Evolutionary conservation across 805 yeast genomes (phyloP).

Genomic region (Nakazawaea ernobii): DNA sequence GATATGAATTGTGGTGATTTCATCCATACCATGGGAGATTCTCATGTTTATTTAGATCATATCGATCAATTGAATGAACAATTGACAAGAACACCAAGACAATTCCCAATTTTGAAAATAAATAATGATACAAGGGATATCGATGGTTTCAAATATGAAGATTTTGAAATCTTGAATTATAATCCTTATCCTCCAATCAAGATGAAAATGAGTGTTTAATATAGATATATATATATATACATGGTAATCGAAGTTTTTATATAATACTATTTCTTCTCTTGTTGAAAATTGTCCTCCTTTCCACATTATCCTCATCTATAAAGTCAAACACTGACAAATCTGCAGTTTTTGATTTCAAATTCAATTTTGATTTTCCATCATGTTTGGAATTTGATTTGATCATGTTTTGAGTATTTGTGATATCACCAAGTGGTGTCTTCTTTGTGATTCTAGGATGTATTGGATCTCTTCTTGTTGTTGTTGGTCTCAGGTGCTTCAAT

Average conservation of each 20-base stretch:
- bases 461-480: too few species aligned
- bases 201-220: conserved; percentile 95
- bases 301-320: conserved; percentile 18
- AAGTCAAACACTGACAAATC: conserved; percentile 33
- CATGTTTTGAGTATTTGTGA: conserved; percentile 1
- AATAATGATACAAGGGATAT: conserved; percentile 62
- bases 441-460: background rate
- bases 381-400: background rate
- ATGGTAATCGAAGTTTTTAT: too few species aligned
- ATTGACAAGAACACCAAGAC: conserved; percentile 63
- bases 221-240: too few species aligned
- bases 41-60: conserved; percentile 92
- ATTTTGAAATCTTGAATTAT: conserved; percentile 76
- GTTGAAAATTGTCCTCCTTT: conserved; percentile 7
- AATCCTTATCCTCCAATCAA: conserved; percentile 78
- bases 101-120: conserved; percentile 75
- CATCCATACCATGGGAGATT: conserved; percentile 93
- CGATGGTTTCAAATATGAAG: conserved; percentile 86
- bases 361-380: conserved; percentile 7
- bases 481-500: too few species aligned
- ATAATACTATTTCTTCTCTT: conserved; percentile 14
- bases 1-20: conserved; percentile 95
- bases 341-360: too few species aligned
- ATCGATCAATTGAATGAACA: conserved; percentile 87
- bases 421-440: conserved; percentile 2